Evolutionary conservation across 768 basidiomycete genomes (phyloP).

Genomic region (Lentinula edodes): DNA sequence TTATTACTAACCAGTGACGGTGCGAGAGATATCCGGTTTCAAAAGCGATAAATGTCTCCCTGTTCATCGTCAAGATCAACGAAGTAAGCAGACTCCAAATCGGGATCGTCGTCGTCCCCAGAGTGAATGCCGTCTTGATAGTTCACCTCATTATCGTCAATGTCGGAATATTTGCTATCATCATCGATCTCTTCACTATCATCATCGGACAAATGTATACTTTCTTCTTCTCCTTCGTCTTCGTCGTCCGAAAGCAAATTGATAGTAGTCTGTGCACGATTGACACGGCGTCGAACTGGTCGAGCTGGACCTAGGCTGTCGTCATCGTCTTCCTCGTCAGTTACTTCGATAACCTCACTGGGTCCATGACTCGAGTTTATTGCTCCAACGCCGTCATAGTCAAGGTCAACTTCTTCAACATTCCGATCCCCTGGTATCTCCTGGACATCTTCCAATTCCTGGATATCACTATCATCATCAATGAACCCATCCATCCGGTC

Average conservation of each 20-base stretch:
- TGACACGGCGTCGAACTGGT: background rate
- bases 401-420: background rate
- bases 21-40: background rate
- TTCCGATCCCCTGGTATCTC: background rate
- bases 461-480: background rate
- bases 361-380: background rate
- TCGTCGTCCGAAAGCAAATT: conserved; percentile 2
- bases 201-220: background rate
- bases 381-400: background rate
- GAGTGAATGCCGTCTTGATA: background rate
- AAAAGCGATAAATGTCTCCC: background rate
- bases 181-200: background rate
- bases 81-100: background rate
- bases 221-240: background rate
- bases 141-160: background rate
- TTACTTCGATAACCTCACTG: background rate
- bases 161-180: too few species aligned
- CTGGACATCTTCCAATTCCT: background rate
- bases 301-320: background rate
- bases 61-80: background rate
- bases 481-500: background rate
- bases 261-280: background rate
- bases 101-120: background rate
- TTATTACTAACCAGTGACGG: too few species aligned
- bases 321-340: background rate